Evolutionary conservation across 169 alveolate species (phyloP).

Genomic region (Theileria sp.): DNA sequence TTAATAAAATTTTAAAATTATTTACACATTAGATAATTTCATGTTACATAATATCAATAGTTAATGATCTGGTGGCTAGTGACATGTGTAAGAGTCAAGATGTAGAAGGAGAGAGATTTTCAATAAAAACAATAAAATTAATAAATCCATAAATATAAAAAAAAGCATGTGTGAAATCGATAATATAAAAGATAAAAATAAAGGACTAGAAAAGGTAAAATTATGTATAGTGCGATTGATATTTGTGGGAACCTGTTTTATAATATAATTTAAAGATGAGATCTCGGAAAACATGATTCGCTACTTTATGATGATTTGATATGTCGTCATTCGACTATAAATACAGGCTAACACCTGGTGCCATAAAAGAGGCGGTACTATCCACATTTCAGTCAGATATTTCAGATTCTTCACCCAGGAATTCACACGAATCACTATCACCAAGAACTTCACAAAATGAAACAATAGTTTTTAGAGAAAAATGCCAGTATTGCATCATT

Average conservation of each 20-base stretch:
- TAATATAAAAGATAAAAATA: background rate
- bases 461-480: constrained; percentile 69
- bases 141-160: background rate
- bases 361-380: constrained; percentile 35
- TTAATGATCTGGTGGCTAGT: background rate
- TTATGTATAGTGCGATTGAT: background rate
- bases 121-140: too few relatives aligned
- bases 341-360: constrained; percentile 29
- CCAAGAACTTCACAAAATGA: constrained; percentile 26
- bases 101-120: background rate
- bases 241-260: constrained; percentile 8
- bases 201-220: background rate
- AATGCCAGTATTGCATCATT: constrained; percentile 74
- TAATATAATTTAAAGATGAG: background rate
- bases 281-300: constrained; percentile 2
- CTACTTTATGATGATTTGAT: background rate
- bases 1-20: too few relatives aligned
- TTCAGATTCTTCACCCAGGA: constrained; percentile 15
- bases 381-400: constrained; percentile 19
- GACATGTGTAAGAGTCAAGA: background rate
- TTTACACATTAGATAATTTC: background rate
- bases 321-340: constrained; percentile 26
- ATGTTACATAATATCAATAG: background rate
- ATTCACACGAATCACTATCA: background rate
- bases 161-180: background rate